phyloP scores from a whole-genome alignment of 805 yeast species.

The Metschnikowia chrysomelidarum region DNA sequence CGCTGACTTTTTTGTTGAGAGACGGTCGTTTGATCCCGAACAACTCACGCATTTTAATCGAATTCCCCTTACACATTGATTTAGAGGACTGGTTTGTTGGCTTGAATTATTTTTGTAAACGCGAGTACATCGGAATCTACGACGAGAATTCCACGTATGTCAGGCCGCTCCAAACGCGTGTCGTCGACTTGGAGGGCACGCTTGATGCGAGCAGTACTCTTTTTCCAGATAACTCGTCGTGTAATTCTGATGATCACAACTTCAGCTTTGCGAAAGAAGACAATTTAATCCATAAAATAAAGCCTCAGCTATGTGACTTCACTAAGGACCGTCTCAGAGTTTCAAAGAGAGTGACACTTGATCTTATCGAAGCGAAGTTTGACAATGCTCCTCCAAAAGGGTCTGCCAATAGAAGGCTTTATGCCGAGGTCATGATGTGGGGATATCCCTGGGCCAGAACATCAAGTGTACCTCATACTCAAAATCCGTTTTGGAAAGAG shows the following conservation, averaged over 20 bases:
- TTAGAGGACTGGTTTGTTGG: conserved; percentile 78
- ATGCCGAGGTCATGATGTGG: conserved; percentile 74
- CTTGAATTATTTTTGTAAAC: conserved; percentile 56
- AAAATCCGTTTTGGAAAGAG: conserved; percentile 82
- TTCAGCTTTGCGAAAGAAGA: conserved; percentile 7
- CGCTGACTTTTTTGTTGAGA: conserved; percentile 26
- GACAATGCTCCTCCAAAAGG: conserved; percentile 21
- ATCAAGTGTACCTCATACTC: conserved; percentile 49
- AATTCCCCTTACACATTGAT: conserved; percentile 66
- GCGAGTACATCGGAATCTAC: conserved; percentile 48
- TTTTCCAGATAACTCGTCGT: conserved; percentile 5
- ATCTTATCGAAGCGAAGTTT: conserved; percentile 65
- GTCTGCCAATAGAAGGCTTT: conserved; percentile 36
- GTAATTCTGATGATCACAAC: background rate
- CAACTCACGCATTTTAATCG: conserved; percentile 48
- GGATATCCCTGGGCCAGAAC: conserved; percentile 77
- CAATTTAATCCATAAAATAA: background rate
- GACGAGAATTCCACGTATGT: conserved; percentile 10
- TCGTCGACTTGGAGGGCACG: conserved; percentile 18
- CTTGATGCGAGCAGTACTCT: conserved; percentile 11
- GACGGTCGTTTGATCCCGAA: conserved; percentile 35
- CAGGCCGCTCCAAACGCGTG: conserved; percentile 9
- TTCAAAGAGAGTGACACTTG: conserved; percentile 52
- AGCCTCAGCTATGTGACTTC: conserved; percentile 12
- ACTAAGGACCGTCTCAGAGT: conserved; percentile 45